These are phyloP conservation scores for Schwanniomyces polymorphus DNA, from an alignment of 805 yeast species.

Conservation along the genomic window DNA sequence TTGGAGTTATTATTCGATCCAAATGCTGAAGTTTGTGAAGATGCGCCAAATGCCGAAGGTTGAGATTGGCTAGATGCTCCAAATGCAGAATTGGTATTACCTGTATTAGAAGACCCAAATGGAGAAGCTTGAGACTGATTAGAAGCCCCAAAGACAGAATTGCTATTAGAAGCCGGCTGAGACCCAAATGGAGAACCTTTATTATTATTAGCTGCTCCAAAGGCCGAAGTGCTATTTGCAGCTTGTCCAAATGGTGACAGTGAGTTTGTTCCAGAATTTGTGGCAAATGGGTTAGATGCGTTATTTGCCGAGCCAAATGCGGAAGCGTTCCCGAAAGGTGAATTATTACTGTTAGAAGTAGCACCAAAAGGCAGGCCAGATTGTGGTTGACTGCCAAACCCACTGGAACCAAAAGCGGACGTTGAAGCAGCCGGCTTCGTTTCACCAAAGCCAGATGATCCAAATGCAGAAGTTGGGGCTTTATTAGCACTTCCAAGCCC, in stretches of 20 bases:
- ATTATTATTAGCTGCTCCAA: not conserved
- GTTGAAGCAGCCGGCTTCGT: not conserved
- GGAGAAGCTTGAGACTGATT: conserved; percentile 1
- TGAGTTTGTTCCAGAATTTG: not conserved
- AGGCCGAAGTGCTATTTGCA: not conserved
- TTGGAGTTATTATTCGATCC: conserved; percentile 2
- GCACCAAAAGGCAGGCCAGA: conserved; percentile 10
- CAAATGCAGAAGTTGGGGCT: conserved; percentile 9
- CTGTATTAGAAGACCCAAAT: not conserved
- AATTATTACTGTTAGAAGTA: not conserved
- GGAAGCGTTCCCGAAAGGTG: not conserved
- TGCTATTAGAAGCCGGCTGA: not conserved
- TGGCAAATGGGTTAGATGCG: conserved; percentile 6
- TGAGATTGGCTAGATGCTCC: conserved; percentile 6
- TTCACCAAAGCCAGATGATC: conserved; percentile 8
- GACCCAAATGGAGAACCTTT: conserved; percentile 5
- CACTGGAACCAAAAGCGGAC: conserved; percentile 2
- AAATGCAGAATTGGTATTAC: conserved; percentile 1
- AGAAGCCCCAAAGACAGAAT: not conserved
- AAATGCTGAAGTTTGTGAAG: conserved; percentile 14
- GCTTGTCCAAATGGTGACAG: conserved; percentile 12
- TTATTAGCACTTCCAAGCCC: conserved; percentile 1
- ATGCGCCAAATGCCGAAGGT: conserved; percentile 8
- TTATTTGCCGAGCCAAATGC: not conserved
- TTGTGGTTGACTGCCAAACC: conserved; percentile 7